Evolutionary conservation across 768 basidiomycete genomes (phyloP).

Genomic region (Nidularia sp.): DNA sequence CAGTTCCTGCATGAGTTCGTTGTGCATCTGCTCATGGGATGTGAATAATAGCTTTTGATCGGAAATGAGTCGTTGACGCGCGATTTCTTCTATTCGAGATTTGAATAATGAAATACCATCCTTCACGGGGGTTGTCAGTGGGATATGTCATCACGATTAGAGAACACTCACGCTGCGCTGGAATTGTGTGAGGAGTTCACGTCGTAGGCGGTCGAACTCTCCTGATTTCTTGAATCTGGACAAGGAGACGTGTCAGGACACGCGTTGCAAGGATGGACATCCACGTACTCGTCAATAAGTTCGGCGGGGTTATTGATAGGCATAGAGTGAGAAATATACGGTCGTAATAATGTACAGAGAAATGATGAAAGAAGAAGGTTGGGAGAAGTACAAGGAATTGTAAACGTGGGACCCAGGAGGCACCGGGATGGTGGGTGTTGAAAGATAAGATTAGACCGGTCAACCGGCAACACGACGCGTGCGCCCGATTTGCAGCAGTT

Average conservation of each 20-base stretch:
- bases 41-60: slow-evolving; percentile 51
- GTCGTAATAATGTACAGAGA: too few relatives aligned
- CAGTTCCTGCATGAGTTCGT: slow-evolving; percentile 68
- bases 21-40: slow-evolving; percentile 47
- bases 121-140: slow-evolving; percentile 23
- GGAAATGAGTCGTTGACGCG: slow-evolving; percentile 46
- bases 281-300: slow-evolving; percentile 61
- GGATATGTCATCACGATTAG: slow-evolving; percentile 1
- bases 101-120: slow-evolving; percentile 50
- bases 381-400: background rate
- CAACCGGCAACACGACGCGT: too few relatives aligned
- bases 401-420: background rate
- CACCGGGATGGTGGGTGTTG: background rate
- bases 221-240: slow-evolving; percentile 75
- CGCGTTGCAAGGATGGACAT: background rate
- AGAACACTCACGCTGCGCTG: slow-evolving; percentile 50
- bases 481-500: too few relatives aligned
- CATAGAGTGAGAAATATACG: too few relatives aligned
- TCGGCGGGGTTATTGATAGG: slow-evolving; percentile 53
- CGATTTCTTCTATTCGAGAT: slow-evolving; percentile 58
- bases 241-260: background rate
- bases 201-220: slow-evolving; percentile 70
- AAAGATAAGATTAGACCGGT: slow-evolving; percentile 13
- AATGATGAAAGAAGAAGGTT: background rate
- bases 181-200: slow-evolving; percentile 60